Conservation (phyloP, 2,329 filamentous ascomycete species). For the Aspergillus hiratsukae region DNA sequence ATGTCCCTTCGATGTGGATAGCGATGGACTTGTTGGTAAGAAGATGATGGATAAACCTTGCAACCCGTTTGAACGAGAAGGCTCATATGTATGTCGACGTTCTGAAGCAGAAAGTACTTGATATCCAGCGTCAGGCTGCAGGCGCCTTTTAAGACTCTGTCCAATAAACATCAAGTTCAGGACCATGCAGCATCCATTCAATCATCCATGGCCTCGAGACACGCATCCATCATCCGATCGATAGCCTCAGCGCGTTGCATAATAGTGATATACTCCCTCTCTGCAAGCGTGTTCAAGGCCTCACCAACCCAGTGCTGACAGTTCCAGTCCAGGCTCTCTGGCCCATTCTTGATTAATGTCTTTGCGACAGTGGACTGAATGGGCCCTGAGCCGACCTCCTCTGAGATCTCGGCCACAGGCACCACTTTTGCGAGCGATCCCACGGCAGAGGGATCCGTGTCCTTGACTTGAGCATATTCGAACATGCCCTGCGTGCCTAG, state of each 20-base stretch:
- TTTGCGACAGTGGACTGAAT: slow-evolving; percentile 16
- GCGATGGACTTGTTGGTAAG: neutral
- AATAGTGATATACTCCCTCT: slow-evolving; percentile 16
- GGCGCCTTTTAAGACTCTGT: too few species aligned
- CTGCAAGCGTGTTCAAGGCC: slow-evolving; percentile 20
- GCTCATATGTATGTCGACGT: too few species aligned
- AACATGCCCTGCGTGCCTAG: slow-evolving; percentile 25
- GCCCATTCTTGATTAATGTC: slow-evolving; percentile 21
- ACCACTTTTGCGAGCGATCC: slow-evolving; percentile 14
- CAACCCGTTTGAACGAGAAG: too few species aligned
- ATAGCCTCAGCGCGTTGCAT: slow-evolving; percentile 18
- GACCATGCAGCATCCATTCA: neutral
- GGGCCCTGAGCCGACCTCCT: slow-evolving; percentile 7
- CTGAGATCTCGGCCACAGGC: slow-evolving; percentile 13
- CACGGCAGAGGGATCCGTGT: slow-evolving; percentile 9
- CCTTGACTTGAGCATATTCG: slow-evolving; percentile 14
- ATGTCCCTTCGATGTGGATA: neutral
- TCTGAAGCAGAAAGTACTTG: too few species aligned
- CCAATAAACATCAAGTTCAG: neutral
- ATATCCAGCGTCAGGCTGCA: too few species aligned
- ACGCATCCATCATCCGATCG: slow-evolving; percentile 24
- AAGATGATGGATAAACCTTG: too few species aligned
- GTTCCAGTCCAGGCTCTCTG: slow-evolving; percentile 25
- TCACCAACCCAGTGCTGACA: slow-evolving; percentile 32
- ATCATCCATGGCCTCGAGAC: slow-evolving; percentile 23